These are phyloP conservation scores for Cadophora sp. DNA, from an alignment of 2,329 filamentous ascomycete species.

Conservation along the genomic window DNA sequence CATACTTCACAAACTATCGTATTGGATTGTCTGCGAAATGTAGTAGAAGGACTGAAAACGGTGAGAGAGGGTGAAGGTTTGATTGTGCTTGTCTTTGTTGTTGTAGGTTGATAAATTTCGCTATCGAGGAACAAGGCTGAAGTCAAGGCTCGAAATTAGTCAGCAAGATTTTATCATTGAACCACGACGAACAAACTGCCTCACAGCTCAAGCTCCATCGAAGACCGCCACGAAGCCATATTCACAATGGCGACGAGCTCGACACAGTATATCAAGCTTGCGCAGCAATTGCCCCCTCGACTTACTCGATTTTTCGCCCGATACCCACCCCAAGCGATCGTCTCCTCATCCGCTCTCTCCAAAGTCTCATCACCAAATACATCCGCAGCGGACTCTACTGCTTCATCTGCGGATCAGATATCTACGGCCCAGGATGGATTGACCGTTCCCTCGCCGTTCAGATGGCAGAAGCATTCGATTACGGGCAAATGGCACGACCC, in stretches of 20 bases:
- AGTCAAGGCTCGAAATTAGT: conserved; percentile 24
- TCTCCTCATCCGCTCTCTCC: conserved; percentile 48
- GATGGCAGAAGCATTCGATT: conserved; percentile 75
- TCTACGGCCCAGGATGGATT: conserved; percentile 41
- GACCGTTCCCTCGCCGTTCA: conserved; percentile 75
- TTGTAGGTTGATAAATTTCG: conserved; percentile 1
- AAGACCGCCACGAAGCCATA: conserved; percentile 15
- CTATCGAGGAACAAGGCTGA: conserved; percentile 20
- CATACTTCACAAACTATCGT: conserved; percentile 26
- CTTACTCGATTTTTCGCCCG: conserved; percentile 88
- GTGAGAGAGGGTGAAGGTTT: background rate
- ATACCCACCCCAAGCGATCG: conserved; percentile 77
- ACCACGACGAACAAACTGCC: conserved; percentile 17
- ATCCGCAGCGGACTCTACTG: conserved; percentile 48
- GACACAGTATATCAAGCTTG: conserved; percentile 56
- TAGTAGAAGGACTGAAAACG: background rate
- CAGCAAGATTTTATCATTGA: conserved; percentile 19
- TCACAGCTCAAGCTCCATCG: conserved; percentile 20
- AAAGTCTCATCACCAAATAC: conserved; percentile 21
- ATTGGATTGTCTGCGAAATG: background rate
- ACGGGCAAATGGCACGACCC: conserved; percentile 88
- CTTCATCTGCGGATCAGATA: conserved; percentile 45
- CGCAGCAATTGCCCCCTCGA: conserved; percentile 75
- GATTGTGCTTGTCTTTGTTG: background rate
- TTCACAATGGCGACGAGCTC: conserved; percentile 34